A percentile compares a stretch with the other conserved stretches of the same genome.
Conservation (phyloP, 176 grass and related monocot genomes). For the Raddia guianensis region DNA sequence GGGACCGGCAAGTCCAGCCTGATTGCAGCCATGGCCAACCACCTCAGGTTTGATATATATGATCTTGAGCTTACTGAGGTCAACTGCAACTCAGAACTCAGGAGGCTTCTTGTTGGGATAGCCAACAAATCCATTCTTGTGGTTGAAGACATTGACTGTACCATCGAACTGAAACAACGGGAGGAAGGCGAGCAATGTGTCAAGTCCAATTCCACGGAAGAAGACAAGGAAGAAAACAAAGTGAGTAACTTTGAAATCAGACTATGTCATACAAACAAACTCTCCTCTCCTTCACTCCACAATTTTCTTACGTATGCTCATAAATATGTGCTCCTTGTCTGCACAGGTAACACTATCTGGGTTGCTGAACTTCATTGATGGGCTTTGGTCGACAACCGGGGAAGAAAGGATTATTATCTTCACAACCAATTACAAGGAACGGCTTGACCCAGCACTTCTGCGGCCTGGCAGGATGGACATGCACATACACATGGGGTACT, state of each 20-base stretch:
- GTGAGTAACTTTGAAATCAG: conserved; percentile 33
- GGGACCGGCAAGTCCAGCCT: conserved; percentile 95
- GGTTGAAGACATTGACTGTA: conserved; percentile 88
- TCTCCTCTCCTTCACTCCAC: not conserved
- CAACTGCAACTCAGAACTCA: conserved; percentile 53
- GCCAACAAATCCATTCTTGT: conserved; percentile 74
- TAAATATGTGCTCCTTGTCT: not conserved
- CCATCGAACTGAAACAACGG: conserved; percentile 56
- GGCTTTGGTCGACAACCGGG: conserved; percentile 80
- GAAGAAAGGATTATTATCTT: conserved; percentile 87
- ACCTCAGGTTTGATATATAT: conserved; percentile 78
- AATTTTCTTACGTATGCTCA: conserved; percentile 15
- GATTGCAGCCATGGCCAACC: conserved; percentile 93
- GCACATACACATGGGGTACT: conserved; percentile 91
- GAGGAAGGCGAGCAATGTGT: conserved; percentile 26
- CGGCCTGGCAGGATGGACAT: conserved; percentile 91
- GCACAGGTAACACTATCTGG: conserved; percentile 72
- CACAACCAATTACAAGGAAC: conserved; percentile 90
- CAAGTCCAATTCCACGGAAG: conserved; percentile 37
- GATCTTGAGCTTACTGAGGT: conserved; percentile 83
- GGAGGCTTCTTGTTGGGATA: conserved; percentile 64
- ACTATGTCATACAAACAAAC: not conserved
- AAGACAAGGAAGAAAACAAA: conserved; percentile 53
- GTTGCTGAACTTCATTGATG: conserved; percentile 82
- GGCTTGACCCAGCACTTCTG: conserved; percentile 75